Evolutionary conservation across 441 rosid species (phyloP).

Genomic region (Bruguiera hainesii): DNA sequence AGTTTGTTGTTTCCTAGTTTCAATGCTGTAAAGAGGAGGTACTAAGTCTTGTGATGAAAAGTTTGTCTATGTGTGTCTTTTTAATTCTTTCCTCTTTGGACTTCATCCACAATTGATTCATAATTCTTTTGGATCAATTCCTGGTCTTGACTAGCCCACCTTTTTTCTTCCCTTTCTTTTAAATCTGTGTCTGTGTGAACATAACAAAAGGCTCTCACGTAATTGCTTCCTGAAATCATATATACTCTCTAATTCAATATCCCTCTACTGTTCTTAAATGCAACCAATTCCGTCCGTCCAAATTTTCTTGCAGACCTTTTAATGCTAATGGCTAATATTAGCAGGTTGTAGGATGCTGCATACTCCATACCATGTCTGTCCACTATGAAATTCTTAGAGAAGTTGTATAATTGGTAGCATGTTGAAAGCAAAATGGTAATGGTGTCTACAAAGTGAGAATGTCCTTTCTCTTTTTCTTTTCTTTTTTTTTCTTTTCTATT

Average conservation of each 20-base stretch:
- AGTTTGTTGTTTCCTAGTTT: background rate
- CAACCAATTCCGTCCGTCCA: background rate
- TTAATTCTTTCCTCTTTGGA: background rate
- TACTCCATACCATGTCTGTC: background rate
- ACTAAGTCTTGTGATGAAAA: too few relatives aligned
- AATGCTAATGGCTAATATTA: background rate
- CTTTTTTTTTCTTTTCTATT: too few relatives aligned
- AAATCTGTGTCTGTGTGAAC: background rate
- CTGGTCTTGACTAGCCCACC: background rate
- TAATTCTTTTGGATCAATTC: background rate
- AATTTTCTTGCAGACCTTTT: background rate
- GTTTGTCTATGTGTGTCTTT: background rate
- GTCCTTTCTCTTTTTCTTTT: background rate
- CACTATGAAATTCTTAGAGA: background rate
- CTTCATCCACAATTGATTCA: background rate
- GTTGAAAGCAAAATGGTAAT: background rate
- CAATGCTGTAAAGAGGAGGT: background rate
- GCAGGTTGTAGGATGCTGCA: background rate
- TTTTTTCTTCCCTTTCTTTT: background rate
- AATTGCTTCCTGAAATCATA: conserved; percentile 8
- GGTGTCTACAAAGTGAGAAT: background rate
- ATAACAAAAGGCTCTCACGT: background rate
- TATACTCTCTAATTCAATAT: background rate
- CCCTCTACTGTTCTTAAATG: background rate
- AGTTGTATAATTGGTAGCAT: background rate